These are phyloP conservation scores for Botryotinia narcissicola DNA, from an alignment of 2,329 filamentous ascomycete genomes.

Conservation along the genomic window DNA sequence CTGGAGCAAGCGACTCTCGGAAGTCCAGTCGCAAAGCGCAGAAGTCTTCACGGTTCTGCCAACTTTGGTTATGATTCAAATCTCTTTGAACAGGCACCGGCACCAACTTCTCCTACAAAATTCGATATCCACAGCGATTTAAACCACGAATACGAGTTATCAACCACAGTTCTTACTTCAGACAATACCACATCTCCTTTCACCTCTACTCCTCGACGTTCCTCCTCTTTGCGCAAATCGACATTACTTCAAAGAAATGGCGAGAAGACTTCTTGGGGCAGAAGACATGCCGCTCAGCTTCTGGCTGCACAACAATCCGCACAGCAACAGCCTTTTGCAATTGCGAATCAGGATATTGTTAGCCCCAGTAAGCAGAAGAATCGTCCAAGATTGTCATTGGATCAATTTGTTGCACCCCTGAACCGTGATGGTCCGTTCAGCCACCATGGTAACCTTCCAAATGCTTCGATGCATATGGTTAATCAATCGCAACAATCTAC, in stretches of 20 bases:
- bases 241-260: constrained; percentile 82
- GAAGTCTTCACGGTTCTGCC: constrained; percentile 78
- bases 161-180: constrained; percentile 36
- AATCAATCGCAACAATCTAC: constrained; percentile 37
- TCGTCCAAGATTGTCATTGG: constrained; percentile 72
- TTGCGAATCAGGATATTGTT: constrained; percentile 47
- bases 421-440: constrained; percentile 65
- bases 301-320: constrained; percentile 38
- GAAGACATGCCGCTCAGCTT: constrained; percentile 54
- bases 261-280: constrained; percentile 63
- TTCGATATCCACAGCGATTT: constrained; percentile 54
- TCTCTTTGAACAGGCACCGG: constrained; percentile 67
- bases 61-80: constrained; percentile 62
- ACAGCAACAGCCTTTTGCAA: constrained; percentile 26
- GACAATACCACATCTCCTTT: constrained; percentile 36
- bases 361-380: constrained; percentile 57
- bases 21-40: constrained; percentile 86
- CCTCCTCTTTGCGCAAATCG: constrained; percentile 78
- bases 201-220: constrained; percentile 61
- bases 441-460: constrained; percentile 50
- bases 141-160: constrained; percentile 54
- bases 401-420: constrained; percentile 69
- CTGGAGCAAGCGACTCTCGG: constrained; percentile 74
- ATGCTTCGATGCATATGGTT: constrained; percentile 52
- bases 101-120: constrained; percentile 42